Evolutionary conservation across 1,284 basidiomycete species (phyloP).

Genomic region (Cystobasidium sp.): DNA sequence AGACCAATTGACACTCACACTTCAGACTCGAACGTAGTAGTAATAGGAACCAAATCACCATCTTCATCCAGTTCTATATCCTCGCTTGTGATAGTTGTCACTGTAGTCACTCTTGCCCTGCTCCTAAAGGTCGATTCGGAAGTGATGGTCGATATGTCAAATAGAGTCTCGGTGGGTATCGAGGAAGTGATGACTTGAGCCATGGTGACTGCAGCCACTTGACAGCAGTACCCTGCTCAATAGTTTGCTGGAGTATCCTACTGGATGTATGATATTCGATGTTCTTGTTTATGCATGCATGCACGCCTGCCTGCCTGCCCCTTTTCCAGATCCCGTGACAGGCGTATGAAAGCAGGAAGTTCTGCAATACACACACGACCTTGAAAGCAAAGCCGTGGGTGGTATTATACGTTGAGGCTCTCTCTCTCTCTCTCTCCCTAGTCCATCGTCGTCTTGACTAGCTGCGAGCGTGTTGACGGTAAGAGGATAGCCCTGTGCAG

Average conservation of each 20-base stretch:
- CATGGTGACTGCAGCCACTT: neutral
- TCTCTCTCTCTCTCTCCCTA: too few species aligned
- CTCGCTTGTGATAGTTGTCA: neutral
- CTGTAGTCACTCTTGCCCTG: neutral
- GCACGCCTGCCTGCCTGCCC: neutral
- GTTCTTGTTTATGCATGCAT: neutral
- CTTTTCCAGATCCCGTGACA: constrained; percentile 19
- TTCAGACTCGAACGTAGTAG: neutral
- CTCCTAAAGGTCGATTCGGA: neutral
- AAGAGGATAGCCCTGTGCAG: too few species aligned
- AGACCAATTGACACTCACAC: neutral
- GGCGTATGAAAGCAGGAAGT: too few species aligned
- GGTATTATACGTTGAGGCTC: neutral
- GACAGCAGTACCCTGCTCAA: neutral
- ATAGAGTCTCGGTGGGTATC: constrained; percentile 10
- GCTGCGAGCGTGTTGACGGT: too few species aligned
- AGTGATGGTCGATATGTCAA: constrained; percentile 5
- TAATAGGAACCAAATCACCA: constrained; percentile 15
- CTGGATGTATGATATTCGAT: neutral
- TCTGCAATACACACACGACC: neutral
- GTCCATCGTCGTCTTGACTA: too few species aligned
- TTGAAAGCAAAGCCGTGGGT: neutral
- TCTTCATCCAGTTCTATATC: constrained; percentile 11
- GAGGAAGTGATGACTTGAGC: constrained; percentile 20
- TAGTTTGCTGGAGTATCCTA: neutral